These are phyloP conservation scores for Uronychia setigera DNA, from an alignment of 73 alveolate species.

Conservation along the genomic window DNA sequence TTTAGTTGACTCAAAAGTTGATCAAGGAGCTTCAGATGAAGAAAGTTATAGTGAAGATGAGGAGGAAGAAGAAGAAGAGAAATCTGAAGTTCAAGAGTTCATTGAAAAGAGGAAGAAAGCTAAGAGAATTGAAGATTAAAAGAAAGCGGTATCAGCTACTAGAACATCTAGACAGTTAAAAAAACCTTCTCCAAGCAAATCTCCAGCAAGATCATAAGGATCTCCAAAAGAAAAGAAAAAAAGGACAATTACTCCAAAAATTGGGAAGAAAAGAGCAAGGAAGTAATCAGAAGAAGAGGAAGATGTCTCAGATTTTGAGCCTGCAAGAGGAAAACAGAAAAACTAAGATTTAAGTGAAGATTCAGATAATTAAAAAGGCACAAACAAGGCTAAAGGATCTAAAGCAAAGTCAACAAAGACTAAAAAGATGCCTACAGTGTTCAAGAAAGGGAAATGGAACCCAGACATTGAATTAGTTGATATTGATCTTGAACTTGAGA, in stretches of 20 bases:
- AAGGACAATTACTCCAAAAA: not conserved
- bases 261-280: conserved; percentile 11
- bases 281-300: not conserved
- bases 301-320: not conserved
- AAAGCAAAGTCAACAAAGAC: not conserved
- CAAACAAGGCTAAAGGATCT: not conserved
- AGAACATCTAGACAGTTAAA: conserved; percentile 6
- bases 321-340: not conserved
- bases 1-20: not conserved
- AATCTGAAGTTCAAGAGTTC: not conserved
- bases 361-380: not conserved
- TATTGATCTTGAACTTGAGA: conserved; percentile 35
- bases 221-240: not conserved
- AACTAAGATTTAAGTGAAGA: not conserved
- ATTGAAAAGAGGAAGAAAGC: not conserved
- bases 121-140: not conserved
- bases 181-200: not conserved
- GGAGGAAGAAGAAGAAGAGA: not conserved
- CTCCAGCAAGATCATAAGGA: not conserved
- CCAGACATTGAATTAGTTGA: conserved; percentile 35
- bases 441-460: conserved; percentile 77
- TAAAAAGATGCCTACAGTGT: conserved; percentile 64
- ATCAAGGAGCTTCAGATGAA: not conserved
- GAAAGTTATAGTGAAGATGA: conserved; percentile 12
- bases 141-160: not conserved